A percentile compares a stretch with the other conserved stretches of the same genome.
Conservation (phyloP, 2,329 filamentous ascomycete genomes). For the Botrytis tulipae region DNA sequence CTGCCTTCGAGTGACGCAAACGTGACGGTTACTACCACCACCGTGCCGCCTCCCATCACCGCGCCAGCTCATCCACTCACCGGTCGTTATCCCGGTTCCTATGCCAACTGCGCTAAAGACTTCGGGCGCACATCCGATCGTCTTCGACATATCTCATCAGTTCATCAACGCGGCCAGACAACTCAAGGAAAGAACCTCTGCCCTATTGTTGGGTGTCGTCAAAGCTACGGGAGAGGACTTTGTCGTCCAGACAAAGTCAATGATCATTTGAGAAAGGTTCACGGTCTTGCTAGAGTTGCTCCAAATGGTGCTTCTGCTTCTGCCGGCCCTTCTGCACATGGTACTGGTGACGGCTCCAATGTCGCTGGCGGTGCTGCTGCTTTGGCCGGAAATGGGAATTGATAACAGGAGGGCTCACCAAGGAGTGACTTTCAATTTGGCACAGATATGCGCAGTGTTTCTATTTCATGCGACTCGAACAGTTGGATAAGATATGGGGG, state of each 20-base stretch:
- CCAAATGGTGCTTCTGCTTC: neutral
- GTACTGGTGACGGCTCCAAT: neutral
- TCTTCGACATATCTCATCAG: neutral
- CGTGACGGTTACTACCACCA: neutral
- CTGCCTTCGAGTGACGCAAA: neutral
- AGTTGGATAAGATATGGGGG: neutral
- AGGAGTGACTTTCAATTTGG: neutral
- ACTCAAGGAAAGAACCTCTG: neutral
- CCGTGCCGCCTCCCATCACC: neutral
- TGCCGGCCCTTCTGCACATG: neutral
- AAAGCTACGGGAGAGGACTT: conserved; percentile 8
- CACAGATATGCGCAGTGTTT: neutral
- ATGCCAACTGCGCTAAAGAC: neutral
- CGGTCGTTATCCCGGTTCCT: neutral
- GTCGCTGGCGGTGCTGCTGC: neutral
- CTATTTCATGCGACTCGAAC: neutral
- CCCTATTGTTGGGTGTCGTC: neutral
- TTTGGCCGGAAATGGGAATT: neutral
- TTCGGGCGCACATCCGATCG: neutral
- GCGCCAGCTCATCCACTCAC: neutral
- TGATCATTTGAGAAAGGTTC: conserved; percentile 6
- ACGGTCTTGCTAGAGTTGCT: neutral
- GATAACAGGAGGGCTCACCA: no score
- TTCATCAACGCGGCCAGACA: neutral
- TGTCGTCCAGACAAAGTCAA: conserved; percentile 1